A percentile compares a stretch with the other conserved stretches of the same genome.
phyloP scores from a whole-genome alignment of 202 grass and related monocot genomes.

The Carex arenaria region DNA sequence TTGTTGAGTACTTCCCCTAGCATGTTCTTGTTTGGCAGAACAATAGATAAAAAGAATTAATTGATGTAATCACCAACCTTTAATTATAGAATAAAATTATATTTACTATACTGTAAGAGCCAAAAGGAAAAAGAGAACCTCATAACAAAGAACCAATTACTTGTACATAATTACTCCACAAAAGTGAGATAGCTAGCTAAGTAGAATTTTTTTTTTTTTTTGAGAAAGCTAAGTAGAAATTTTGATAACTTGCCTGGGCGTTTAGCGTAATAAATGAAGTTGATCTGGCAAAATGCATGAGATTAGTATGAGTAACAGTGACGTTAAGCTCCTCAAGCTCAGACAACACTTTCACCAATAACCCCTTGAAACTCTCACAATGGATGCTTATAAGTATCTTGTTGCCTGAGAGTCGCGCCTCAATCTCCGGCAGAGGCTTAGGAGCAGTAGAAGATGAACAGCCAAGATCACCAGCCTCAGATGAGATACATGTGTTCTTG shows the following conservation, averaged over 20 bases:
- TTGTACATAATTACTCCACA: constrained; percentile 13
- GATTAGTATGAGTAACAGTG: constrained; percentile 62
- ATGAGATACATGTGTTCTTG: constrained; percentile 27
- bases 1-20: neutral
- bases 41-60: neutral
- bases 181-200: no score
- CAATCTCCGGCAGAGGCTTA: constrained; percentile 52
- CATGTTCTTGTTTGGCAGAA: neutral
- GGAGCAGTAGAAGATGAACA: neutral
- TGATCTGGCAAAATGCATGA: constrained; percentile 52
- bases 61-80: neutral
- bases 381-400: constrained; percentile 70
- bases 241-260: constrained; percentile 46
- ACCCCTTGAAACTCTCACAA: constrained; percentile 35
- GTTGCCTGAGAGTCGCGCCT: constrained; percentile 44
- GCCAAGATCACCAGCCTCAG: neutral
- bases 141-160: neutral
- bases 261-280: constrained; percentile 68
- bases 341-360: constrained; percentile 54
- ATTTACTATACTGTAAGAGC: neutral
- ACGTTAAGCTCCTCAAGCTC: constrained; percentile 65
- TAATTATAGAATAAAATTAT: neutral
- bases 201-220: no score
- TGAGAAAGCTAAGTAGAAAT: neutral
- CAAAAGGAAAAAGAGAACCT: neutral